Base-by-base conservation (phyloP, 2,329 filamentous ascomycete genomes). In the Gyromitra esculenta region DNA sequence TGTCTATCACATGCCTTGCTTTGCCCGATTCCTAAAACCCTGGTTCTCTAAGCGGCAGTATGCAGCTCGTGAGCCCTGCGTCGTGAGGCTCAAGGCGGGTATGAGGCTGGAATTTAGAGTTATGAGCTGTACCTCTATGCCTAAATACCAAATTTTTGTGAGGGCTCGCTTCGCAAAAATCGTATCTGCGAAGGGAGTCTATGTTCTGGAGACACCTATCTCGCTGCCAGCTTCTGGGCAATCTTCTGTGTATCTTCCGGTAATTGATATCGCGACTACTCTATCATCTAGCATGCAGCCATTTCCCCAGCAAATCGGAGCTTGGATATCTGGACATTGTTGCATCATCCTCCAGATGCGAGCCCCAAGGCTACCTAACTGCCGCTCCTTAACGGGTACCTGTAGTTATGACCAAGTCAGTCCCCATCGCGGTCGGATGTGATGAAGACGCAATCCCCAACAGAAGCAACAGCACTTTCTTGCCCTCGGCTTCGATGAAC, bases 381-480 rank as follows among this genome's bases (percentile, higher is more conserved):
- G 39, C 45, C 50, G 50, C 50, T 54, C n/a, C n/a, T 54, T 21
- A 54, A 21, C 50, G 35, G 21, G 48, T 37, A 31, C 25, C 25
- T 4, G 25, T 31, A 48, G 52, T 15, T 67, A 31, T 8, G 43
- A 56, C 63, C 54, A 31, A 54, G 59, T 59, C 66, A 62, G 64
- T 41, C 43, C 71, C 35, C 56, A 52, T 60, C 66, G n/a, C 56
- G 56, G 57, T 11, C 41, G 18, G 67, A 56, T 48, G 68, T 25
- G 57, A 45, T 37, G 57, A 56, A 74, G 64, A 48, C 35, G 62
- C 37, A 68, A 68, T 37, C 45, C 72, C 72, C 72, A 75, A 75
- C 72, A 75, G 57, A 75, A 75, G 62, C 39, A 21, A 62, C 66
- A 60, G 48, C 57, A 39, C 57, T 63, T 60, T 39, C 25, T 37